phyloP scores from a whole-genome alignment of 164 flowering plant species.

The Magnolia changhungtana region DNA sequence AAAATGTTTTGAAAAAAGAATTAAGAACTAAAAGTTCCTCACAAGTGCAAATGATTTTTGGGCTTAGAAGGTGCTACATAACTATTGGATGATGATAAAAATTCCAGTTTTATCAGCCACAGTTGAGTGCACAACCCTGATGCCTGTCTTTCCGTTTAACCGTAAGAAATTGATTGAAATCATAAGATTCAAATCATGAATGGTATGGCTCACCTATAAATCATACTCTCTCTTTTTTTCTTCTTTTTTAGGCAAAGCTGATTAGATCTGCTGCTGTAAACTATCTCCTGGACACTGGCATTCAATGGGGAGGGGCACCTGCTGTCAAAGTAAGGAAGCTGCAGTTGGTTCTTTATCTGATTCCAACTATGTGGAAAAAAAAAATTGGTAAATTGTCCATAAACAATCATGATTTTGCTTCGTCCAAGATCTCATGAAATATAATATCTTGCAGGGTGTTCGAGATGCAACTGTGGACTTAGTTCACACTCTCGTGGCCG shows the following conservation, averaged over 20 bases:
- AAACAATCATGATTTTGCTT: not conserved
- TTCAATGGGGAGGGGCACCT: conserved; percentile 94
- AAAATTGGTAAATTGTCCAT: too few relatives aligned
- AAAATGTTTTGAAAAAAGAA: too few relatives aligned
- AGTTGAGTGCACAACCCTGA: not conserved
- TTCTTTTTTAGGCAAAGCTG: conserved; percentile 64
- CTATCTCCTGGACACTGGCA: conserved; percentile 84
- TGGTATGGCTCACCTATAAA: not conserved
- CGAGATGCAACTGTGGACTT: conserved; percentile 93
- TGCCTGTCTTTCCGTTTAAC: not conserved
- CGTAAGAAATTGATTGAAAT: not conserved
- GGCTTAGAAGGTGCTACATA: too few relatives aligned
- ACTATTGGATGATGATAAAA: too few relatives aligned
- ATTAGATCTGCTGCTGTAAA: conserved; percentile 73
- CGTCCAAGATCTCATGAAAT: conserved; percentile 7
- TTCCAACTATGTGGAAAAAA: too few relatives aligned
- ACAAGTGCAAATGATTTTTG: too few relatives aligned
- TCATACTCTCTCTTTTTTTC: not conserved
- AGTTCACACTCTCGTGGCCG: conserved; percentile 84
- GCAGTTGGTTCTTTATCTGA: conserved; percentile 1
- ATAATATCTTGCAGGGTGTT: conserved; percentile 60
- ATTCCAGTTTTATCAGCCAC: not conserved
- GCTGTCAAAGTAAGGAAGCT: conserved; percentile 62
- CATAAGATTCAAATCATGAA: not conserved
- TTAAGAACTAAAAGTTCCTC: too few relatives aligned